Percentiles rank a stretch among this genome's conserved stretches.
phyloP scores from a whole-genome alignment of 139 green algal species.

The Picochlorum costavermella region DNA sequence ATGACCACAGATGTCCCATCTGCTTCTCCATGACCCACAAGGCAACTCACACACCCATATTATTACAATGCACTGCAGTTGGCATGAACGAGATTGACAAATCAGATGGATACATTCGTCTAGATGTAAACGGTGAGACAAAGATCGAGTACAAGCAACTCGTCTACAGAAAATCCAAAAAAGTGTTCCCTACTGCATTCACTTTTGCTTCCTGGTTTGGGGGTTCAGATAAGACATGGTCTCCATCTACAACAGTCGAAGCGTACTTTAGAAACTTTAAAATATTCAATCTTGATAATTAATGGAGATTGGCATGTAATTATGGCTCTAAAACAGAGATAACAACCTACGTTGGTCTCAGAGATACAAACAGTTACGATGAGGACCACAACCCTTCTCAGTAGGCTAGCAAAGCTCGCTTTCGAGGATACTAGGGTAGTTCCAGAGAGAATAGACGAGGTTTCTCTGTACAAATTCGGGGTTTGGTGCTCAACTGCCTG shows the following conservation, averaged over 20 bases:
- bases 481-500: neutral
- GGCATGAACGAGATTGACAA: conserved; percentile 10
- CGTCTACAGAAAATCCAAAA: neutral
- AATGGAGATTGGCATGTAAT: neutral
- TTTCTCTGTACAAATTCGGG: no score
- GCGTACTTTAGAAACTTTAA: conserved; percentile 15
- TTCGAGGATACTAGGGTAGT: no score
- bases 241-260: neutral
- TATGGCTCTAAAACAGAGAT: no score
- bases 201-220: conserved; percentile 14
- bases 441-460: no score
- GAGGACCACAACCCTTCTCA: no score
- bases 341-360: no score
- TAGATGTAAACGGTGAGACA: conserved; percentile 7
- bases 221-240: conserved; percentile 7
- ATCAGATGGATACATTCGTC: conserved; percentile 3
- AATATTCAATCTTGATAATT: conserved; percentile 11
- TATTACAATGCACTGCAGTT: neutral
- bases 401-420: no score
- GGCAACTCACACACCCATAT: no score
- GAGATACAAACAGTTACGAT: no score
- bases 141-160: conserved; percentile 9
- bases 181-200: neutral
- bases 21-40: no score
- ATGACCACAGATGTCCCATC: neutral